Evolutionary conservation across 768 basidiomycete species (phyloP), one percentile per base, ranked within the genome.

Genomic region (Termitomyces sp.): DNA sequence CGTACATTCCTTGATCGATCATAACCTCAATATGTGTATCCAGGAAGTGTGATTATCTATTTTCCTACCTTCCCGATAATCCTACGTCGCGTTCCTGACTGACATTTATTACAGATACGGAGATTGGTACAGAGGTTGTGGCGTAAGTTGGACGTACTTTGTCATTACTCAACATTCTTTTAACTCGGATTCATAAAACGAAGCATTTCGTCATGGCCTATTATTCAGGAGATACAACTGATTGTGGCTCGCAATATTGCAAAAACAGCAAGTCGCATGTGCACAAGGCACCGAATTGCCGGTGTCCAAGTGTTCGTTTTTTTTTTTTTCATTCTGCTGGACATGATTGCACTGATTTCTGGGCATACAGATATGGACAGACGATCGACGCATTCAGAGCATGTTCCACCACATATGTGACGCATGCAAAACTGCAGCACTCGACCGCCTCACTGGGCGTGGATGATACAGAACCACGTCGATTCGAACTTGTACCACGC

Each of bases 401-500:
- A 73, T 87, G 67, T 84, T 88, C 61, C 85, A 85, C 61, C 77
- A 77, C 55, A 72, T 78, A 54, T 88, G 86, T 70, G 85, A 85
- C 5, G 59, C 46, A 1, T 87, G 86, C 71, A 75, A 71, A 58
- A 65, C 57, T 15, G 69, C 70, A 32, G 72, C 72, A 58, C 66
- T 70, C 46, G 69, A 63, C 52, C 71, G 60, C 22, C 43, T 61
- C 26, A 58, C 58, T 24, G 37, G 57, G 41, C 58, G 60, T 37
- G 21, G 56, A 19, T 60, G 50, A 46, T 28, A 35, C 38, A 42
- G 14, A 32, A 32, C 17, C 21, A 40, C 5, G 28, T 37, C 41
- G 11, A 49, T n/a, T 28, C 28, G 28, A 24, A 3, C 17, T 21
- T 44, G 19, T 47, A 30, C 43, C 17, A 48, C 51, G 32, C 19